Evolutionary conservation across 2,329 filamentous ascomycete species (phyloP), one percentile per base, ranked within the genome.

Genomic region (Tricladium varicosporioides): DNA sequence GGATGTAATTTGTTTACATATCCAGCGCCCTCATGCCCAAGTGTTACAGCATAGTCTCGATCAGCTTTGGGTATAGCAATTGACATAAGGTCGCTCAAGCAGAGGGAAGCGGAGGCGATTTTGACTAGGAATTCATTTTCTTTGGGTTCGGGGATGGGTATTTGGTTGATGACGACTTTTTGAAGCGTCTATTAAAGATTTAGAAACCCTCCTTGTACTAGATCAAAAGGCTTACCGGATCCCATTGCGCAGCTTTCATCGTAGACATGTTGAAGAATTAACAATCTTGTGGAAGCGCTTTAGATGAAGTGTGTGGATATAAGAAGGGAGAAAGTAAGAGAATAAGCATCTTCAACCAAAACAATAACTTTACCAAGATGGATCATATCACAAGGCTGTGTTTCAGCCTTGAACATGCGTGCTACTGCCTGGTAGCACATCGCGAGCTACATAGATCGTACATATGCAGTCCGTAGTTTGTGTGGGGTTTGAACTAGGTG

Each of bases 21-120:
- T 1, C 76, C 76, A 22, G 76, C 74, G 14, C 76, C 77, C 66
- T 79, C 78, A 60, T 79, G 77, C 4, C 76, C 76, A 5, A 78
- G 61, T 14, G 72, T 74, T 1, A 73, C 54, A 13, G 63, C 62
- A n/a, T 59, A 40, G n/a, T 33, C 40, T 8, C 47, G 33, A 52
- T 57, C 57, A 11, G 60, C 58, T 9, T 67, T 40, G 11, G 36
- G 36, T 2, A 40, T 40, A 40, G 36, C 64, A 16, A 66, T 64
- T 36, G 62, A 60, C 9, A 70, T 64, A 1, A 70, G 60, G 51
- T 75, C 73, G 1, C 71, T 71, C 58, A 75, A 73, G 61, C 73
- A 75, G 9, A 75, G 67, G 0, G 72, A 74, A 4, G 74, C 73
- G 49, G 67, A 73, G 32, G 62, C 61, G 14, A 75, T 70, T 48